Conservation (phyloP, 73 alveolate species). For the Symbiodinium natans region DNA sequence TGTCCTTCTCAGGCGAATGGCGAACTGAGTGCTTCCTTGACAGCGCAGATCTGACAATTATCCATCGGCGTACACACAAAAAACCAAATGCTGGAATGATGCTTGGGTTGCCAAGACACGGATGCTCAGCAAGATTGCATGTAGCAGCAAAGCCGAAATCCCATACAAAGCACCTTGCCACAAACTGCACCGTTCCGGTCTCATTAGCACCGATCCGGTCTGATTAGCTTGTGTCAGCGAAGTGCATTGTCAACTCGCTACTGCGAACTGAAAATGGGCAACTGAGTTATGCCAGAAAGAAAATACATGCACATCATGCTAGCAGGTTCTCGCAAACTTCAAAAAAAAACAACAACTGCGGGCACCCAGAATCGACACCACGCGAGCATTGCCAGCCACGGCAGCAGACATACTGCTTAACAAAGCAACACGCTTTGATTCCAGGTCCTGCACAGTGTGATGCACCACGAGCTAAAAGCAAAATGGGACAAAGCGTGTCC, state of each 20-base stretch:
- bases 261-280: too few relatives aligned
- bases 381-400: slow-evolving; percentile 2
- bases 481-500: too few relatives aligned
- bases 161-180: not conserved
- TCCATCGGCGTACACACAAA: not conserved
- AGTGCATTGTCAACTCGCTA: too few relatives aligned
- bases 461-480: too few relatives aligned
- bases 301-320: too few relatives aligned
- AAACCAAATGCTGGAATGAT: not conserved
- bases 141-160: not conserved
- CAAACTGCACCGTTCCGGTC: not conserved
- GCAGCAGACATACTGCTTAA: not conserved
- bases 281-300: too few relatives aligned
- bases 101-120: not conserved
- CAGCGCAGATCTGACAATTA: not conserved
- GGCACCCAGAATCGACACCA: slow-evolving; percentile 1
- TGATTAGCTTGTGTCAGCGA: too few relatives aligned
- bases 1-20: not conserved
- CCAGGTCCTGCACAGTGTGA: not conserved
- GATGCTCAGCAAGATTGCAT: not conserved
- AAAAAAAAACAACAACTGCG: not conserved
- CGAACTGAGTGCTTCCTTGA: not conserved
- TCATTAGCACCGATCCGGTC: too few relatives aligned
- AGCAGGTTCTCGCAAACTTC: too few relatives aligned
- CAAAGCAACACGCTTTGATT: slow-evolving; percentile 5